Conservation (phyloP, 495 filamentous ascomycete genomes). For the Lepraria neglecta region DNA sequence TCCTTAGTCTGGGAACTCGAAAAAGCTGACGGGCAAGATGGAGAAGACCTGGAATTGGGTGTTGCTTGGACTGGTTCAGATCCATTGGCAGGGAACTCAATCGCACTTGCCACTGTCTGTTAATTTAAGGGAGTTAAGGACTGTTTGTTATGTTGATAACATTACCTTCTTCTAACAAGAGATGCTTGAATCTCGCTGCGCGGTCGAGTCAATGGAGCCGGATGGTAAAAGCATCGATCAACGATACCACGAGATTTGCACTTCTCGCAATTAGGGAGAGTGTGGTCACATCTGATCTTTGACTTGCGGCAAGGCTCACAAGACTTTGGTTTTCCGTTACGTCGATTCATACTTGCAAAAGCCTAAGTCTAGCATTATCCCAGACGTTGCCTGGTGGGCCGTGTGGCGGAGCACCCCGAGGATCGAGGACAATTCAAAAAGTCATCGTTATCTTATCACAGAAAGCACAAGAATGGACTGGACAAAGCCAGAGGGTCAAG, state of each 20-base stretch:
- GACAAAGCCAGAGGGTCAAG: too few species aligned
- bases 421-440: too few species aligned
- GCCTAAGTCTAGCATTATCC: too few species aligned
- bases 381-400: too few species aligned
- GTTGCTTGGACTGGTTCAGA: background rate
- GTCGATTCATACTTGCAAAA: background rate
- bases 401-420: too few species aligned
- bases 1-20: background rate
- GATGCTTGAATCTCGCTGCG: background rate
- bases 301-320: constrained; percentile 1
- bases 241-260: constrained; percentile 3
- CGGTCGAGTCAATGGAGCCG: constrained; percentile 2
- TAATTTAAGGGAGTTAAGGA: too few species aligned
- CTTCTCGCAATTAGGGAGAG: background rate
- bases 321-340: constrained; percentile 3
- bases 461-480: too few species aligned
- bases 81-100: background rate
- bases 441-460: too few species aligned
- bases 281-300: background rate
- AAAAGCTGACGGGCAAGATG: background rate
- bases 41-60: background rate
- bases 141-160: background rate
- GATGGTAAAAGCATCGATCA: background rate
- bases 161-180: background rate
- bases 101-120: background rate